Evolutionary conservation across 495 filamentous ascomycete genomes (phyloP).

Genomic region (Annulohypoxylon moriforme): DNA sequence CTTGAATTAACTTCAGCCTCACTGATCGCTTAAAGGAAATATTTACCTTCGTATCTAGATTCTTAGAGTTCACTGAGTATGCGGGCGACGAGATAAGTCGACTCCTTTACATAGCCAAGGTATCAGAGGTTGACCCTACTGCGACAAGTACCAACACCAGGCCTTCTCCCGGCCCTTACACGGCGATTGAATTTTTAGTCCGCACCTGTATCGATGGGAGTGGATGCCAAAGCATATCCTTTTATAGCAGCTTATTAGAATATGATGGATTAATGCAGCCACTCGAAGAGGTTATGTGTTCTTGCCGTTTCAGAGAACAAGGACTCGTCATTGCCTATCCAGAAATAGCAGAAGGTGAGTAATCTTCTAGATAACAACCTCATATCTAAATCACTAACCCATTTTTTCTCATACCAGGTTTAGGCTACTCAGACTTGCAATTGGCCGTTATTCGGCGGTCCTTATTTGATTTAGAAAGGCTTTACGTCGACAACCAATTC

Average conservation of each 20-base stretch:
- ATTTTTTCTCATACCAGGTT: background rate
- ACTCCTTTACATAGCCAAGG: background rate
- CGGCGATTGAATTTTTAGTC: no score
- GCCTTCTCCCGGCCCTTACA: no score
- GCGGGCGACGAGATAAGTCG: background rate
- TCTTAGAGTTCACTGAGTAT: background rate
- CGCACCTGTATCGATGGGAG: no score
- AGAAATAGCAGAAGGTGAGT: slow-evolving; percentile 3
- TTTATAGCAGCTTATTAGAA: background rate
- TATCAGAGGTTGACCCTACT: background rate
- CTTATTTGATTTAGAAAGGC: background rate
- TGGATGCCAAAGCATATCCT: background rate
- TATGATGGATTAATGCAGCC: background rate
- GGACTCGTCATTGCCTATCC: background rate
- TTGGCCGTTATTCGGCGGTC: slow-evolving; percentile 2
- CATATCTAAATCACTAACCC: background rate
- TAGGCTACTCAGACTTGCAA: slow-evolving; percentile 3
- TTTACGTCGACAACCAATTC: background rate
- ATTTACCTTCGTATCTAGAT: background rate
- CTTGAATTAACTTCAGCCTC: background rate
- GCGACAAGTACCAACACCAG: no score
- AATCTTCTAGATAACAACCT: background rate
- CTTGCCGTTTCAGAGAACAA: no score
- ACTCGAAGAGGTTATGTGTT: background rate
- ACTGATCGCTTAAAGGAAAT: background rate